phyloP scores from a whole-genome alignment of 1,139 yeast species.

The Kodamaea sp. region DNA sequence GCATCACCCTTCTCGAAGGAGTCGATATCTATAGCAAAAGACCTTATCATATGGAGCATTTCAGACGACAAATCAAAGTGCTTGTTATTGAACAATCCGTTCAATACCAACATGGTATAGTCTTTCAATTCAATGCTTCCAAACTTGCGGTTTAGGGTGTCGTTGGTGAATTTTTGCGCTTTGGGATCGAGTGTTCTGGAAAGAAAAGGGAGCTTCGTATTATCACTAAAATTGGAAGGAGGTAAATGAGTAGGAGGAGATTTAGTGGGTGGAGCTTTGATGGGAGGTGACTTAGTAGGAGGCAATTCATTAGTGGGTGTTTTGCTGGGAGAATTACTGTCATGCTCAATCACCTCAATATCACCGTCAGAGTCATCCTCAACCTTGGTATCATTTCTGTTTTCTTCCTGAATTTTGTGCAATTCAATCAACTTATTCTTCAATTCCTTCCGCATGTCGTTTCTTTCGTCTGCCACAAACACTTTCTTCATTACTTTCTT shows the following conservation, averaged over 20 bases:
- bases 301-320: too few relatives aligned
- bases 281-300: too few relatives aligned
- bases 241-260: too few relatives aligned
- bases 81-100: slow-evolving; percentile 10
- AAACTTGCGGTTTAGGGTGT: slow-evolving; percentile 7
- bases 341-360: slow-evolving; percentile 17
- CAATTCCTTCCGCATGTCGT: slow-evolving; percentile 31
- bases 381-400: slow-evolving; percentile 1
- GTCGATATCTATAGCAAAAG: slow-evolving; percentile 4
- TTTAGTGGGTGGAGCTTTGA: too few relatives aligned
- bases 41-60: slow-evolving; percentile 4
- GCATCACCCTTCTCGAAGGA: background rate
- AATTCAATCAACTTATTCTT: slow-evolving; percentile 28
- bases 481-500: slow-evolving; percentile 11
- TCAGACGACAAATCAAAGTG: slow-evolving; percentile 8
- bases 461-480: slow-evolving; percentile 36
- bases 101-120: slow-evolving; percentile 8
- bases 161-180: slow-evolving; percentile 6
- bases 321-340: too few relatives aligned
- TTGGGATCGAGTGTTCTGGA: slow-evolving; percentile 13
- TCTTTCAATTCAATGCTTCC: slow-evolving; percentile 3
- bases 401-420: slow-evolving; percentile 20
- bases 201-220: too few relatives aligned
- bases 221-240: too few relatives aligned
- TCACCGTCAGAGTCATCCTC: slow-evolving; percentile 13